These are phyloP conservation scores for Gonapodya sp. DNA, from an alignment of 192 early-diverging fungal genomes.

Conservation along the genomic window DNA sequence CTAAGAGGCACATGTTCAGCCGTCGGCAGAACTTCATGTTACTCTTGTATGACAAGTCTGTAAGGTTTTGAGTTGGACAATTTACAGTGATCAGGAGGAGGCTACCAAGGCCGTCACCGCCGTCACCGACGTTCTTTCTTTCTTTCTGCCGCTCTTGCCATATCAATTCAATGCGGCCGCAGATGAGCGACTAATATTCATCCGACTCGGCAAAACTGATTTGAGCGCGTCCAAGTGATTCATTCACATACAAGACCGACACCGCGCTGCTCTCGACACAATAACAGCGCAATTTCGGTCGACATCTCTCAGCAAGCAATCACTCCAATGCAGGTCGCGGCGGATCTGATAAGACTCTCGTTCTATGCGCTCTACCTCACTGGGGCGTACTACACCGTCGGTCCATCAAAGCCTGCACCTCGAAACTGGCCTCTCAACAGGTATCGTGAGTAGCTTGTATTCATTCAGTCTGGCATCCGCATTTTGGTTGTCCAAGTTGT, in stretches of 20 bases:
- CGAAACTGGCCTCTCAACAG: background rate
- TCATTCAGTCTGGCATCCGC: background rate
- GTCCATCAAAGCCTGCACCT: conserved; percentile 1
- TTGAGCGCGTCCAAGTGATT: too few relatives aligned
- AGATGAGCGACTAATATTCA: too few relatives aligned
- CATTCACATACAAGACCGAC: too few relatives aligned
- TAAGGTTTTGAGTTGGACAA: too few relatives aligned
- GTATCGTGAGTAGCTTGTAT: conserved; percentile 1
- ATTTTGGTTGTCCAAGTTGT: background rate
- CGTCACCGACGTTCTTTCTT: background rate
- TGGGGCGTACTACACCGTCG: background rate
- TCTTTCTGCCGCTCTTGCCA: background rate
- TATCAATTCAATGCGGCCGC: background rate
- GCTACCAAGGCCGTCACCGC: too few relatives aligned
- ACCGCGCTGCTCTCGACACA: background rate
- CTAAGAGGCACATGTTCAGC: too few relatives aligned
- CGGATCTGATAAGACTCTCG: background rate
- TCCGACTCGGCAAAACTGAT: background rate
- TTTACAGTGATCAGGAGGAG: too few relatives aligned
- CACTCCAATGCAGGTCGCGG: background rate
- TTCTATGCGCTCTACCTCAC: conserved; percentile 1
- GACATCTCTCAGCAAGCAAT: conserved; percentile 4
- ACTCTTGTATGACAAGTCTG: too few relatives aligned
- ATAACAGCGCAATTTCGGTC: background rate
- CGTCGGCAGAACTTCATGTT: too few relatives aligned